phyloP scores from a whole-genome alignment of 2,329 filamentous ascomycete genomes.

The Ploettnerulaceae sp. region DNA sequence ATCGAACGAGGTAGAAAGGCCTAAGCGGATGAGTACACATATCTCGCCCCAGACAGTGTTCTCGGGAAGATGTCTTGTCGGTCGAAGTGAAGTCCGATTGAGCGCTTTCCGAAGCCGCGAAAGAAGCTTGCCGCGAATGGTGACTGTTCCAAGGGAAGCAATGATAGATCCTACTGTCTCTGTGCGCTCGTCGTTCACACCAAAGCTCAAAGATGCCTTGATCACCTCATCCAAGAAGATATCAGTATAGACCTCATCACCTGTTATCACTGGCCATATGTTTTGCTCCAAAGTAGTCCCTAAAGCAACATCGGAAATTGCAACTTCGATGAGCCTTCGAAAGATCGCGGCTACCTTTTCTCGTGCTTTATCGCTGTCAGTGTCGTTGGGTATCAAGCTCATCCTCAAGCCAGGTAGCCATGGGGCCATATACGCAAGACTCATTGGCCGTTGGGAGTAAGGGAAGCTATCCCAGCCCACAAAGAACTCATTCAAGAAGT shows the following conservation, averaged over 20 bases:
- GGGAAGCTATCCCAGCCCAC: constrained; percentile 67
- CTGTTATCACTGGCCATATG: constrained; percentile 60
- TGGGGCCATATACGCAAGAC: constrained; percentile 64
- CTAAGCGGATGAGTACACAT: constrained; percentile 61
- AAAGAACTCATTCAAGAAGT: constrained; percentile 70
- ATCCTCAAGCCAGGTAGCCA: constrained; percentile 61
- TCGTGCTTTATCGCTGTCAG: constrained; percentile 59
- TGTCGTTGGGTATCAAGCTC: constrained; percentile 52
- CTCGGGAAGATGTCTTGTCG: constrained; percentile 60
- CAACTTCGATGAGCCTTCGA: constrained; percentile 61
- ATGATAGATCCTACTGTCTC: constrained; percentile 59
- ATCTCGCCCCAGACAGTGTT: constrained; percentile 67
- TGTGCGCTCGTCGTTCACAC: constrained; percentile 52
- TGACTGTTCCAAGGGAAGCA: constrained; percentile 59
- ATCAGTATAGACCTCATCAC: constrained; percentile 61
- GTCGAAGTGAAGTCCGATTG: constrained; percentile 60
- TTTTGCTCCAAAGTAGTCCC: constrained; percentile 58
- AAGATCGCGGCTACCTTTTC: constrained; percentile 61
- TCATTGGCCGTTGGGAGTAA: constrained; percentile 61
- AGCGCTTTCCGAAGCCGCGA: constrained; percentile 61
- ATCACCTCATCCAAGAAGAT: constrained; percentile 64
- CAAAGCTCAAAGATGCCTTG: constrained; percentile 56
- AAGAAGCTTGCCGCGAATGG: constrained; percentile 60
- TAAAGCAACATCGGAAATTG: constrained; percentile 55
- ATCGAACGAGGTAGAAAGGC: constrained; percentile 62